Base-by-base conservation (phyloP, 768 basidiomycete species). In the Astraeus odoratus region DNA sequence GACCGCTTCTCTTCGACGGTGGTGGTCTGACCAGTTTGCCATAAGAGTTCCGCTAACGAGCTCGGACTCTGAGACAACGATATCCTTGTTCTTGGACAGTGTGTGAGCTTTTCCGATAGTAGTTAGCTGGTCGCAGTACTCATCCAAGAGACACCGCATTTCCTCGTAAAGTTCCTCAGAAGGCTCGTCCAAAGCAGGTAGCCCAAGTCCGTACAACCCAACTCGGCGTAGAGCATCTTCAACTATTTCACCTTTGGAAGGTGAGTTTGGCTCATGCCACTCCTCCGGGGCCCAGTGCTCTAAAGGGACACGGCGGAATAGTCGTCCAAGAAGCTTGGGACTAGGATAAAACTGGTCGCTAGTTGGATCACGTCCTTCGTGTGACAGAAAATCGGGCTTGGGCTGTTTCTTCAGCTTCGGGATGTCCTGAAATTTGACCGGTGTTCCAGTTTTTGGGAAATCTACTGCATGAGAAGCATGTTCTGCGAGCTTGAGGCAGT, bases 391-490 rank as follows among this genome's bases (percentile, higher is more conserved):
- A 47, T 75, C 74, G 3, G 74, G 75, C 43, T 55, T 67, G 5
- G 35, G 48, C 6, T 49, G 45, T 8, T 30, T 25, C 3, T 55
- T 58, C 3, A 52, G 49, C 48, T 15, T 57, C 1, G 75, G 74
- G 2, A 75, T 51, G 20, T 57, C 48, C 20, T 42, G 46, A 39
- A 66, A 64, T 37, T 45, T 52, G 25, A 75, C 75, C 13, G 73
- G 54, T 2, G 65, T 63, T 4, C 74, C 74, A 4, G 66, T 69
- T 44, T 76, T 75, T 0, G 63, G 67, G 37, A 71, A 75, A 54
- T 75, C 74, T 1, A 75, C 74, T 4, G 74, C 74, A 44, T 71
- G 67, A 0, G 71, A 72, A 5, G 73, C 73, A 1, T 67, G 53
- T 48, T 70, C 61, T 1, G 76, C 76, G 9, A 77, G 57, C 33